phyloP scores from a whole-genome alignment of 768 basidiomycete species.

The Termitomyces sp. region DNA sequence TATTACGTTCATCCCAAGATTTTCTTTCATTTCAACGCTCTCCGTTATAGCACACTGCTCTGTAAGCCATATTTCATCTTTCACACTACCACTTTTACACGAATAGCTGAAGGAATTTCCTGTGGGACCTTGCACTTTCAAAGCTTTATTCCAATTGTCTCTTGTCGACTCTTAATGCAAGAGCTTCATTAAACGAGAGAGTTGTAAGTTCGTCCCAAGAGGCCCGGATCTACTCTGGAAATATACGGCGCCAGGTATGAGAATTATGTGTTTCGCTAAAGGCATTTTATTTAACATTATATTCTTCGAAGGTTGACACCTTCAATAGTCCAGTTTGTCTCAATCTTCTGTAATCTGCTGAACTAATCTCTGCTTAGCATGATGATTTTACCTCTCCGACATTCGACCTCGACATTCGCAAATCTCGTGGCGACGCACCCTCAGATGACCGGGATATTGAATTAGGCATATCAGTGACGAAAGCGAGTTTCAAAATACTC shows the following conservation, averaged over 20 bases:
- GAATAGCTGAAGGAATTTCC: constrained; percentile 34
- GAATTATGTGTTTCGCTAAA: no score
- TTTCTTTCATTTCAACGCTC: no score
- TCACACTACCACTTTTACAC: not conserved
- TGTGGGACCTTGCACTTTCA: constrained; percentile 45
- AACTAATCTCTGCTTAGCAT: not conserved
- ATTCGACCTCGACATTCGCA: constrained; percentile 8
- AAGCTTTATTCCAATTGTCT: constrained; percentile 48
- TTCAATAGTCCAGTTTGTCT: not conserved
- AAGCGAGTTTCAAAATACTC: not conserved
- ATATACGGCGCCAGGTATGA: not conserved
- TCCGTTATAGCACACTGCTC: constrained; percentile 34
- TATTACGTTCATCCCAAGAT: not conserved
- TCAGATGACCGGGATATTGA: constrained; percentile 9
- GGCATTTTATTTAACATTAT: not conserved
- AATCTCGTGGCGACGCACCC: not conserved
- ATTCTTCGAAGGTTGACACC: not conserved
- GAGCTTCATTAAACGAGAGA: constrained; percentile 27
- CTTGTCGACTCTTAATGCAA: constrained; percentile 45
- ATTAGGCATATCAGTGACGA: constrained; percentile 12
- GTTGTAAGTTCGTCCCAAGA: constrained; percentile 2
- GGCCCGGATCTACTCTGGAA: no score
- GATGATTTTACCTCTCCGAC: constrained; percentile 1
- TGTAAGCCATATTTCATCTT: constrained; percentile 27
- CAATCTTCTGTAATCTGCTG: not conserved